Evolutionary conservation across 1,284 basidiomycete species (phyloP), one percentile per base, ranked within the genome.

Genomic region (Irpex rosettiformis): DNA sequence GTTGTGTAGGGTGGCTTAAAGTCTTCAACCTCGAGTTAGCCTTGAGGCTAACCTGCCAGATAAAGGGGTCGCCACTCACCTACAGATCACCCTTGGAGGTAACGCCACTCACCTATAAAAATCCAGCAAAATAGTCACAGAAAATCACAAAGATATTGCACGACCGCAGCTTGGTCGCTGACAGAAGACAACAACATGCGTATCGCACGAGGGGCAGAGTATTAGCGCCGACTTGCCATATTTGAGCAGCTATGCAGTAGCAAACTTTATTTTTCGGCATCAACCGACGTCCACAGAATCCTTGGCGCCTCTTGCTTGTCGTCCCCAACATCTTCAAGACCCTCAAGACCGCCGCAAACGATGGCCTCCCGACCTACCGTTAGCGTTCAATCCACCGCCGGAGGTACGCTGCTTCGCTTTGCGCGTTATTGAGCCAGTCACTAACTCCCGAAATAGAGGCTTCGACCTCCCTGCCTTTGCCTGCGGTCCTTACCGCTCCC

Each of bases 401-500:
- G 91, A 78, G 88, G 88, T 88, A 66, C 58, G 80, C 74, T 21
- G 10, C 7, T 3, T n/a, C 43, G 51, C 21, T 24, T 7, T 37
- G 49, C 43, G 43, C 43, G 18, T 8, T 18, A 18, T 8, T 25
- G 22, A 37, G 28, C 27, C 51, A 27, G 28, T 7, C 24, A 24
- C 21, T 51, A 33, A 51, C 13, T 16, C 21, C 42, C 11, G 33
- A 30, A 10, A 4, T 42, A 90, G 93, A 93, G 87, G 83, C 92
- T 62, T 91, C 93, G 56, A 83, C 85, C 76, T 96, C 95, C 59
- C 86, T 97, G 63, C 91, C 95, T 62, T 89, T 98, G 71, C 96
- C 96, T 63, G 94, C 94, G 70, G 97, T 99, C 75, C 85, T 99
- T 75, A 96, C 94, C 72, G 97, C 96, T 54, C 96, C 97, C 70